A percentile compares a stretch with the other conserved stretches of the same genome.
Evolutionary conservation across 208 protist species (phyloP).

Genomic region (Leptomonas seymouri): DNA sequence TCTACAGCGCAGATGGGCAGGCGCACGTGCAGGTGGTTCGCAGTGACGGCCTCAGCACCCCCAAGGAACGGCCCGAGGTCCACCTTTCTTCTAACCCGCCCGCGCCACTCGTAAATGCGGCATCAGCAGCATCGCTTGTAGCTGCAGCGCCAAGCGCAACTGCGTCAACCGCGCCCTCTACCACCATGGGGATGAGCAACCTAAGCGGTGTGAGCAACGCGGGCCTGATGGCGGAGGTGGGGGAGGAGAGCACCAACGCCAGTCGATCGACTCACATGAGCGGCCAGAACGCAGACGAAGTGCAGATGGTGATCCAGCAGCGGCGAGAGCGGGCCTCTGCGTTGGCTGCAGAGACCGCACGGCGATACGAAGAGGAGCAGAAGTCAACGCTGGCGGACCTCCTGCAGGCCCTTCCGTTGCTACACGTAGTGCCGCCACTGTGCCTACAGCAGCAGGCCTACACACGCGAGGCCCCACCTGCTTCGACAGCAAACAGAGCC

Average conservation of each 20-base stretch:
- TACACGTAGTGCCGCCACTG: conserved; percentile 39
- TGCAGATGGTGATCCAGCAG: conserved; percentile 9
- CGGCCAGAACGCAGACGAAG: neutral
- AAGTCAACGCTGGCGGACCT: conserved; percentile 22
- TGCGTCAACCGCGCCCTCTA: neutral
- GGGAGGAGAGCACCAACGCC: neutral
- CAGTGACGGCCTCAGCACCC: neutral
- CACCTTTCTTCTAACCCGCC: neutral
- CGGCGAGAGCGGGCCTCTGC: conserved; percentile 22
- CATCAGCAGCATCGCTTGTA: neutral
- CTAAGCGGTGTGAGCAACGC: neutral
- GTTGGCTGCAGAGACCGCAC: conserved; percentile 26
- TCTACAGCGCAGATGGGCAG: conserved; percentile 33
- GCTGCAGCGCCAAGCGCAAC: neutral
- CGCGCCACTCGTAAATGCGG: neutral
- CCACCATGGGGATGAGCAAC: neutral
- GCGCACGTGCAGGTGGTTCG: conserved; percentile 34
- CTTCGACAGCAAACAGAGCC: neutral
- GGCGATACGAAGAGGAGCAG: conserved; percentile 25
- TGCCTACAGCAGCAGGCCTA: conserved; percentile 40
- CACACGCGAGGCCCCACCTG: conserved; percentile 1
- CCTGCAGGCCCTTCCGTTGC: conserved; percentile 28
- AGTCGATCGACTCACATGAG: neutral
- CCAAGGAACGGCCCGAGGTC: neutral
- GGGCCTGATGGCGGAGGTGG: neutral